Conservation (phyloP, 2,329 filamentous ascomycete species). For the Plectosphaerella cucumerina region DNA sequence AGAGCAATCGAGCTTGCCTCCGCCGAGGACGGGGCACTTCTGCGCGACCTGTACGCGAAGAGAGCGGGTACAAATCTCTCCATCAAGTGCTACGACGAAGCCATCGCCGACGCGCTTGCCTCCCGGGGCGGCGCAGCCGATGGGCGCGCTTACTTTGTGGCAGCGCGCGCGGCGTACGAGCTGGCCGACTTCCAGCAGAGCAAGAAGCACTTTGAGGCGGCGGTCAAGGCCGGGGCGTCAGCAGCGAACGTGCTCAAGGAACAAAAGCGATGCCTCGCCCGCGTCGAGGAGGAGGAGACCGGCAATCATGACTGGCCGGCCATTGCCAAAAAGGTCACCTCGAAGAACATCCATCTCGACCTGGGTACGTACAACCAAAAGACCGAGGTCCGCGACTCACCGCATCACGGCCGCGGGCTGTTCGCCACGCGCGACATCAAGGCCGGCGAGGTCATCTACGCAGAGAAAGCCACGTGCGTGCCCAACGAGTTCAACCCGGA, state of each 20-base stretch:
- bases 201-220: slow-evolving; percentile 18
- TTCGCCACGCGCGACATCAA: slow-evolving; percentile 32
- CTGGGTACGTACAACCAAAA: slow-evolving; percentile 27
- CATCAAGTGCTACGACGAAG: slow-evolving; percentile 26
- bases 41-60: slow-evolving; percentile 20
- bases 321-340: slow-evolving; percentile 9
- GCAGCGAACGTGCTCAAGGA: slow-evolving; percentile 14
- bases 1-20: slow-evolving; percentile 22
- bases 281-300: slow-evolving; percentile 8
- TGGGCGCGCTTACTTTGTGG: slow-evolving; percentile 28
- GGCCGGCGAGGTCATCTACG: slow-evolving; percentile 35
- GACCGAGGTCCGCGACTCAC: slow-evolving; percentile 25
- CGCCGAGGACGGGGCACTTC: slow-evolving; percentile 12
- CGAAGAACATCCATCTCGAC: slow-evolving; percentile 13
- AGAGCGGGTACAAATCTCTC: slow-evolving; percentile 25
- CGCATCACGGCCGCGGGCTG: slow-evolving; percentile 32
- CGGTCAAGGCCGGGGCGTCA: slow-evolving; percentile 16
- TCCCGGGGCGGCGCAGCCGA: slow-evolving; percentile 17
- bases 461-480: slow-evolving; percentile 35
- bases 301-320: slow-evolving; percentile 12
- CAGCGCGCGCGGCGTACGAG: slow-evolving; percentile 27
- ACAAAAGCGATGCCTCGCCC: slow-evolving; percentile 10
- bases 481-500: slow-evolving; percentile 36
- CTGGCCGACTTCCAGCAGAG: slow-evolving; percentile 22
- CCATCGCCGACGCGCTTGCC: slow-evolving; percentile 25